Evolutionary conservation across 306 rosid species (phyloP), one percentile per base, ranked within the genome.

Genomic region (Castanea sativa): DNA sequence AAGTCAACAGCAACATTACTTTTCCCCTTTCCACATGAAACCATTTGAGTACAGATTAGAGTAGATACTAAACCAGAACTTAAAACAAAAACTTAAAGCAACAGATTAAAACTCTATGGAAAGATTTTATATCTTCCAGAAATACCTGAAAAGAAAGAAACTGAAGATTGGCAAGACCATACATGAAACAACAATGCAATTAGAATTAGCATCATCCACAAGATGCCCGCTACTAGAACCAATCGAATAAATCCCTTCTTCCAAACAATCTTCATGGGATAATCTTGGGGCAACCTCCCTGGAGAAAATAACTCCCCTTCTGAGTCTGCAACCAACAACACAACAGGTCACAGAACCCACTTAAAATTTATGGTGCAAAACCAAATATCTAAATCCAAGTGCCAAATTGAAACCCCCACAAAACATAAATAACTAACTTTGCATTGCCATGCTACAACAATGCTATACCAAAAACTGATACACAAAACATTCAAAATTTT

Each of bases 131-230:
- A 55, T 21, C 33, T 53, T 41, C 45, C 29, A 72, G 45, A 58
- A 59, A 32, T 87, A 95, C 99, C 98, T 78, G 97, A 90, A 76
- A 95, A 82, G 79, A 95, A 85, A 53, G 94, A 83, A 75, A 96
- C 76, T 52, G 97, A 87, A 70, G 98, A 84, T 59, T 89, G 97
- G 85, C 99, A 95, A 52, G 98, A 92, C 99, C 99, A 95, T 27
- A 95, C 77, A 81, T 95, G 99, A 69, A 92, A 88, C 87, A 92
- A 79, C 43, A 91, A 84, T 20, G 99, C 99, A 41, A 85, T 73
- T 73, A 95, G 99, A 91, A 92, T 90, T 51, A 95, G 83, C 29
- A 95, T 72, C 94, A 93, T 88, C 99, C 98, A 95, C 88, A 93
- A 87, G 84, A 95, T 93, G 73, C 98, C 98, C 58, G 83, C 85